These are phyloP conservation scores for Henningerozyma blattae DNA, from an alignment of 805 yeast genomes.

Conservation along the genomic window DNA sequence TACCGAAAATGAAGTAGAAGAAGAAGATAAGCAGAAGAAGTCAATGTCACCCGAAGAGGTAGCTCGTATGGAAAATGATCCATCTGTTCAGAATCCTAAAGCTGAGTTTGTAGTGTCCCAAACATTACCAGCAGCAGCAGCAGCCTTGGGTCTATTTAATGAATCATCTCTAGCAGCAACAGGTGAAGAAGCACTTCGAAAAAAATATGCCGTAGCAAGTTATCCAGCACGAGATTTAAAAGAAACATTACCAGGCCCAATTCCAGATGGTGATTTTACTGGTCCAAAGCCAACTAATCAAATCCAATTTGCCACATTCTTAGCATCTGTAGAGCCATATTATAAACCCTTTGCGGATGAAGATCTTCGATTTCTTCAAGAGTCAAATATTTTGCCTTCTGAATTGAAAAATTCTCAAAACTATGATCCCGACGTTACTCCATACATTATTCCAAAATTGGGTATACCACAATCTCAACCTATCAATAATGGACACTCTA, in stretches of 20 bases:
- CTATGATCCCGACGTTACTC: slow-evolving; percentile 59
- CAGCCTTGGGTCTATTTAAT: slow-evolving; percentile 50
- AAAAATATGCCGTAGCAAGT: slow-evolving; percentile 79
- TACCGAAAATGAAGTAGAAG: background rate
- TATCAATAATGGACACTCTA: too few relatives aligned
- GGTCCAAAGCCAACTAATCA: slow-evolving; percentile 78
- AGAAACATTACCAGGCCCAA: slow-evolving; percentile 71
- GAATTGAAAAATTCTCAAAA: slow-evolving; percentile 24
- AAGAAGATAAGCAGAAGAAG: slow-evolving; percentile 8
- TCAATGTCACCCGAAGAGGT: slow-evolving; percentile 7
- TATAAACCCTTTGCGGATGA: slow-evolving; percentile 71
- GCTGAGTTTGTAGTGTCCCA: slow-evolving; percentile 65
- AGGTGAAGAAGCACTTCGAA: slow-evolving; percentile 64
- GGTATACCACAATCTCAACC: slow-evolving; percentile 68
- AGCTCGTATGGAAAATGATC: slow-evolving; percentile 37
- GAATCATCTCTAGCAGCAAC: slow-evolving; percentile 53
- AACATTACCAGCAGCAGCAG: slow-evolving; percentile 53
- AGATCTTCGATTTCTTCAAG: slow-evolving; percentile 62
- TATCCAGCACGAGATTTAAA: slow-evolving; percentile 71
- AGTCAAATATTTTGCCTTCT: slow-evolving; percentile 46
- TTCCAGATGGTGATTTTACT: slow-evolving; percentile 81
- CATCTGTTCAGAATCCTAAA: slow-evolving; percentile 55
- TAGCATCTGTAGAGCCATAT: slow-evolving; percentile 73
- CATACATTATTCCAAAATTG: slow-evolving; percentile 72
- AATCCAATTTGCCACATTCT: slow-evolving; percentile 82